These are phyloP conservation scores for Trichocladium antarcticum DNA, from an alignment of 495 filamentous ascomycete genomes.

Conservation along the genomic window DNA sequence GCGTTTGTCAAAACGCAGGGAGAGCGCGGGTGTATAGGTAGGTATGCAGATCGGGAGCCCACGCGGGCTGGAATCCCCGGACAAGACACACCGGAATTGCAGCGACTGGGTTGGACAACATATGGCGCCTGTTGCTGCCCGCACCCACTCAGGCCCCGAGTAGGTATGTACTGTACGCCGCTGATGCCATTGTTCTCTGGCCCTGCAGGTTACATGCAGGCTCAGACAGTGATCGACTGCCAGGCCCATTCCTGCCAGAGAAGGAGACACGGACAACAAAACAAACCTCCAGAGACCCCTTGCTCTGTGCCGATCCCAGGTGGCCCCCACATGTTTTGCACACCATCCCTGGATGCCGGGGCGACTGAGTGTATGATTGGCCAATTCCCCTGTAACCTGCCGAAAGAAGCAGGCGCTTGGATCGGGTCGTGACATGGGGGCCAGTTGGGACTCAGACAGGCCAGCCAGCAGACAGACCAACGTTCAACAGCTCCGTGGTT, in stretches of 20 bases:
- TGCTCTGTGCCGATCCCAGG: too few species aligned
- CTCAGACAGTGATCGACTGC: neutral
- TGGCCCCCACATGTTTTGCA: too few species aligned
- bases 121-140: neutral
- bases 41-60: neutral
- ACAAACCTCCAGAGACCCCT: too few species aligned
- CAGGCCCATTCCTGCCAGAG: neutral
- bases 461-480: too few species aligned
- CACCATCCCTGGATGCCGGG: neutral
- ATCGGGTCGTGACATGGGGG: neutral
- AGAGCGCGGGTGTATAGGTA: neutral
- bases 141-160: neutral
- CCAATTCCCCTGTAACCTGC: conserved; percentile 16
- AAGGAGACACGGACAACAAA: too few species aligned
- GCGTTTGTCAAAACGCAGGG: too few species aligned
- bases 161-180: neutral
- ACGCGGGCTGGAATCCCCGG: neutral
- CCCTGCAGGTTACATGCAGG: neutral
- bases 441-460: neutral
- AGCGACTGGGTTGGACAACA: neutral
- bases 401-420: conserved; percentile 17
- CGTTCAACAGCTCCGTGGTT: too few species aligned
- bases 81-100: neutral
- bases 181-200: neutral
- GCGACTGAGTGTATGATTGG: conserved; percentile 14